Evolutionary conservation across 306 rosid species (phyloP).

Genomic region (Quercus parvula): DNA sequence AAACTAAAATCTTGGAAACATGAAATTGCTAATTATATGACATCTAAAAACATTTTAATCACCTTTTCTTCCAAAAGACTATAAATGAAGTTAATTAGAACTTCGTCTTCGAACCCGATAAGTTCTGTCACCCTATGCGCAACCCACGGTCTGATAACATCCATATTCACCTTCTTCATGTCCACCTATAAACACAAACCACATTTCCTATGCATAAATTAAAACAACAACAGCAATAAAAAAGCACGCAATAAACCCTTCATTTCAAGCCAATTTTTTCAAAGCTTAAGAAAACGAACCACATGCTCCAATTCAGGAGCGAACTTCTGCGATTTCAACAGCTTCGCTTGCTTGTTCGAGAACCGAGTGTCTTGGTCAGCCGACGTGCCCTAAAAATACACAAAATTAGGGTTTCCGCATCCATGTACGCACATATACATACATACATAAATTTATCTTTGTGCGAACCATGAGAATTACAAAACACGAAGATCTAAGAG

Average conservation of each 20-base stretch:
- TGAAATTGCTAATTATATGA: neutral
- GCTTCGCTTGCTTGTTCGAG: slow-evolving; percentile 96
- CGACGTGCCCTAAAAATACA: slow-evolving; percentile 69
- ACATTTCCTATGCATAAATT: slow-evolving; percentile 21
- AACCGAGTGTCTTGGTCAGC: slow-evolving; percentile 98
- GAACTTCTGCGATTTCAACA: slow-evolving; percentile 92
- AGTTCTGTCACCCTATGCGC: slow-evolving; percentile 85
- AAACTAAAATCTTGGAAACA: neutral
- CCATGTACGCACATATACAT: neutral
- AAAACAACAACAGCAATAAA: neutral
- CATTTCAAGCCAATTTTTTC: neutral
- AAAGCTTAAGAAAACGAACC: slow-evolving; percentile 45
- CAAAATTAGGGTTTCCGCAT: slow-evolving; percentile 12
- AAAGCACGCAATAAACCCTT: neutral
- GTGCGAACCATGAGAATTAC: neutral
- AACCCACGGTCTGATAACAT: slow-evolving; percentile 88
- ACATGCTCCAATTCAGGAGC: slow-evolving; percentile 89
- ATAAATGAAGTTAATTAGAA: slow-evolving; percentile 91
- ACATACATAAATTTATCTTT: no score
- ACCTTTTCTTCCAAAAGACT: slow-evolving; percentile 94
- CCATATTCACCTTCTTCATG: slow-evolving; percentile 86
- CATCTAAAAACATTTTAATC: slow-evolving; percentile 2
- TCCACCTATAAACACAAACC: slow-evolving; percentile 66
- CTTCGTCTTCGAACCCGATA: slow-evolving; percentile 97
- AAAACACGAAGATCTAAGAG: slow-evolving; percentile 22